Evolutionary conservation across 495 filamentous ascomycete genomes (phyloP), one percentile per base, ranked within the genome.

Genomic region (Cercophora scortea): DNA sequence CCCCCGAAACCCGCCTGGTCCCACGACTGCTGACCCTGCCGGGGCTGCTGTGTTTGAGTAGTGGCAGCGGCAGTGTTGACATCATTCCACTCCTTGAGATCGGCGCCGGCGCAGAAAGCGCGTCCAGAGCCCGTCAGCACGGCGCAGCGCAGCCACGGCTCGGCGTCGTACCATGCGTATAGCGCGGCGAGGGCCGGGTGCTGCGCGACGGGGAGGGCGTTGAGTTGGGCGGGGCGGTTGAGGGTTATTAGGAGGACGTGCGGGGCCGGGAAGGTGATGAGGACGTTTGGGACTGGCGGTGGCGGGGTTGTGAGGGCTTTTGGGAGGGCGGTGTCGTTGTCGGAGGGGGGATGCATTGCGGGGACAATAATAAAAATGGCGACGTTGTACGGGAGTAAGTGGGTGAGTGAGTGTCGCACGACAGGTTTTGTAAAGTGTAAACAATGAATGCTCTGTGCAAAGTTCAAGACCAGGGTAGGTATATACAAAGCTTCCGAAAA

Each of bases 221-320:
- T 87, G 55, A 86, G 76, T 19, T 69, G 60, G 32, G 65, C 58
- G 5, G 82, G 78, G 3, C 81, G 77, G 69, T 82, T 81, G 64
- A 87, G 74, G 0, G 81, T 85, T 32, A 82, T 71, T 42, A 85
- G 75, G 8, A 87, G 72, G 57, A 84, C 70, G 54, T 78, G 66
- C 4, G 73, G 74, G 2, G 60, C 53, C 0, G 83, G 84, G 63
- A 80, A 84, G 49, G 78, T 71, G 55, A 84, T 51, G 49, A 72
- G 40, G 47, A 71, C 65, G 55, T 76, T 59, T 12, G 61, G 63
- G n/a, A 72, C 67, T 8, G 54, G 32, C 2, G 70, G 70, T 0
- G 68, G 70, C 2, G 58, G 55, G 11, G 61, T 56, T 4, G 54
- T 55, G 48, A 69, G 47, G 39, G 52, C 49, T 0, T 48, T 42